Conservation (phyloP, 2,329 filamentous ascomycete species). For the Eutypella sp. region DNA sequence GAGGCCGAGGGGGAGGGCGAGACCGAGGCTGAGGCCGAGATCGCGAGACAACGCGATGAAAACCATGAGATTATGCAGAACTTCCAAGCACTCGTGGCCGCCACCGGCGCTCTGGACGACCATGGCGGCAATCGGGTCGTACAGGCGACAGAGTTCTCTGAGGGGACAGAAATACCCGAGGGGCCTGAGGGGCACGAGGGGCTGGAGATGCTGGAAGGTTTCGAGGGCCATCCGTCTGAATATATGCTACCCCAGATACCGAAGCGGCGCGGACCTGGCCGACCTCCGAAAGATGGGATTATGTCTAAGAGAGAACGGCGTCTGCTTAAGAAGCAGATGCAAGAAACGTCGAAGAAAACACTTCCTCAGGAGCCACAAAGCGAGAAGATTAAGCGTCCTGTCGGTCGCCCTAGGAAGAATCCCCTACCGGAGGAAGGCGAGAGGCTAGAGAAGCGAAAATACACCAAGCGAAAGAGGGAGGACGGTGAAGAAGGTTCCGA, state of each 20-base stretch:
- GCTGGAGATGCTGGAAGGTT: no score
- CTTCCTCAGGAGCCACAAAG: constrained; percentile 40
- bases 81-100: neutral
- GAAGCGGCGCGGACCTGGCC: constrained; percentile 71
- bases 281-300: constrained; percentile 76
- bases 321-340: constrained; percentile 54
- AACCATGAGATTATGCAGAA: neutral
- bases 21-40: constrained; percentile 20
- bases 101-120: neutral
- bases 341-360: constrained; percentile 48
- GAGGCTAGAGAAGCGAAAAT: constrained; percentile 59
- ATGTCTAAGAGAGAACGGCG: constrained; percentile 75
- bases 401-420: constrained; percentile 61
- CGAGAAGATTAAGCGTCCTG: constrained; percentile 57
- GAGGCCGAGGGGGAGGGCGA: constrained; percentile 36
- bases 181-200: no score
- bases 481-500: constrained; percentile 52
- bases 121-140: constrained; percentile 1
- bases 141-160: constrained; percentile 8
- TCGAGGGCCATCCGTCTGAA: constrained; percentile 16
- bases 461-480: constrained; percentile 58
- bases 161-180: constrained; percentile 2
- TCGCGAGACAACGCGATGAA: constrained; percentile 19
- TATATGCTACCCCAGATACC: constrained; percentile 41
- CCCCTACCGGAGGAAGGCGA: constrained; percentile 54